Percentiles rank a stretch among this genome's conserved stretches.
phyloP scores from a whole-genome alignment of 2,329 filamentous ascomycete genomes.

The Penicillium sp. region DNA sequence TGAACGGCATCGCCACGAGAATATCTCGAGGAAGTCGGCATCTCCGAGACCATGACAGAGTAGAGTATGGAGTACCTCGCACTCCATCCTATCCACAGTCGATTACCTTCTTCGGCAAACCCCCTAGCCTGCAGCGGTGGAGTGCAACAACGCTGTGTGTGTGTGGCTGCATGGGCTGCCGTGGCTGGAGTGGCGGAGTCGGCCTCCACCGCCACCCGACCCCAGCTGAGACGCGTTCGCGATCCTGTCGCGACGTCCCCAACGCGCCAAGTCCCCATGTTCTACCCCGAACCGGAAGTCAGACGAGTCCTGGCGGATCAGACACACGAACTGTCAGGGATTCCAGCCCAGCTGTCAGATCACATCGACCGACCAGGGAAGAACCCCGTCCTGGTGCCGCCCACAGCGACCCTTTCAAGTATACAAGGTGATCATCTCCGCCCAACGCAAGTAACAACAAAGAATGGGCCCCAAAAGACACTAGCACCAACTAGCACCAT shows the following conservation, averaged over 20 bases:
- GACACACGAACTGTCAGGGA: not conserved
- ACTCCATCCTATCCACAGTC: not conserved
- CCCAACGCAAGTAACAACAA: not conserved
- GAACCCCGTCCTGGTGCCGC: conserved; percentile 13
- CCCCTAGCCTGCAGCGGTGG: conserved; percentile 8
- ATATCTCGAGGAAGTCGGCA: not conserved
- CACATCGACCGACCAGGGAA: conserved; percentile 16
- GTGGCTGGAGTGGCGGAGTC: conserved; percentile 22
- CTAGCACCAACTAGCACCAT: not conserved
- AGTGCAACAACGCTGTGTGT: conserved; percentile 7
- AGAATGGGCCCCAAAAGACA: not conserved
- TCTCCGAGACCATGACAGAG: not conserved
- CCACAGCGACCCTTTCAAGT: not conserved
- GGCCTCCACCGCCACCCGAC: conserved; percentile 20
- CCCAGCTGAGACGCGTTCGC: conserved; percentile 1
- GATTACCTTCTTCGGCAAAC: conserved; percentile 21
- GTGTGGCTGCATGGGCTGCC: not conserved
- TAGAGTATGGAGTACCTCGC: no score
- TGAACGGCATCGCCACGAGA: not conserved
- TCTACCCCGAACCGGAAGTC: not conserved
- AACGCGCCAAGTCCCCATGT: not conserved
- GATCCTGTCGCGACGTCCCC: not conserved
- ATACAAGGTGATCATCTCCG: not conserved
- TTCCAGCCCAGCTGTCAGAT: conserved; percentile 7
- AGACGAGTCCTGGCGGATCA: not conserved